Evolutionary conservation across 1,139 yeast species (phyloP).

Genomic region (Ogataea hybrid): DNA sequence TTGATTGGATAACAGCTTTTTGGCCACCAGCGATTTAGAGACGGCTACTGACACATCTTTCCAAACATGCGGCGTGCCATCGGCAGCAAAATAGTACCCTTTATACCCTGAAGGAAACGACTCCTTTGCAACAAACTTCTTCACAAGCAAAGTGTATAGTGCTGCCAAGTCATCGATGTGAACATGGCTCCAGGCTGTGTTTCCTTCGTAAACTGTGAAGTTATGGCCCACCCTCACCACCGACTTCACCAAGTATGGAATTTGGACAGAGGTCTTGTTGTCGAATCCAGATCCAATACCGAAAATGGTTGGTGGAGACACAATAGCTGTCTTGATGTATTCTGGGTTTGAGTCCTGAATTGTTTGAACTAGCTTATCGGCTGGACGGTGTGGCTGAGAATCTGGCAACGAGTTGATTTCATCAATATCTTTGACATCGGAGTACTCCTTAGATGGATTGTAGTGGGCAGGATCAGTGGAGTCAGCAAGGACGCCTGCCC

Average conservation of each 20-base stretch:
- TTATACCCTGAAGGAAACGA: conserved; percentile 31
- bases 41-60: conserved; percentile 33
- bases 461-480: conserved; percentile 25
- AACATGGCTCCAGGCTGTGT: conserved; percentile 39
- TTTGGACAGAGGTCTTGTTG: conserved; percentile 35
- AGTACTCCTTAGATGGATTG: conserved; percentile 31
- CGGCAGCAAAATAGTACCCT: conserved; percentile 41
- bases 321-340: conserved; percentile 28
- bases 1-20: conserved; percentile 8
- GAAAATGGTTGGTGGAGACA: conserved; percentile 29
- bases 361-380: conserved; percentile 36
- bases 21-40: conserved; percentile 27
- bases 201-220: conserved; percentile 36
- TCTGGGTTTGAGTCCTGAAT: conserved; percentile 30
- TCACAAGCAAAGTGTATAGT: conserved; percentile 33
- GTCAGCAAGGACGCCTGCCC: conserved; percentile 37
- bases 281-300: conserved; percentile 36
- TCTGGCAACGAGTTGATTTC: conserved; percentile 34
- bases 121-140: conserved; percentile 26
- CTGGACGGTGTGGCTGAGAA: conserved; percentile 39
- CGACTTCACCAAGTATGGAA: conserved; percentile 33
- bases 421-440: conserved; percentile 35
- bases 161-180: conserved; percentile 40
- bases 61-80: conserved; percentile 35
- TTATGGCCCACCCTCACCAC: conserved; percentile 32